Conservation (phyloP, 345 rosid genomes). For the Euphorbia pulcherrima region DNA sequence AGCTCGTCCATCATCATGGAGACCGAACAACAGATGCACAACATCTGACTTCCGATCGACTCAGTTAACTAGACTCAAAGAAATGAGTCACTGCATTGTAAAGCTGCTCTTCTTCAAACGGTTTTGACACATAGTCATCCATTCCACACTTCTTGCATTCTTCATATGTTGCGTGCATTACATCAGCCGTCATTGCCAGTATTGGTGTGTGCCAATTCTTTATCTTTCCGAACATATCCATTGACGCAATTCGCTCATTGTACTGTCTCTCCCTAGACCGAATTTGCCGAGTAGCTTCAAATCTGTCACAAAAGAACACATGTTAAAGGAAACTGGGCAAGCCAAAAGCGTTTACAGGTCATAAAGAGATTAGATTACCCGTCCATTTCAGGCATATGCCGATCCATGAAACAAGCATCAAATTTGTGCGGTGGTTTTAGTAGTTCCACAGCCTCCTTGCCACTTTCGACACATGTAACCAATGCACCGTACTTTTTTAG, state of each 20-base stretch:
- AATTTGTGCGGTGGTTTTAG: conserved; percentile 81
- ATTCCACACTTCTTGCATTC: conserved; percentile 74
- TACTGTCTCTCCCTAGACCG: conserved; percentile 49
- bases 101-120: conserved; percentile 78
- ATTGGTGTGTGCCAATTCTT: conserved; percentile 65
- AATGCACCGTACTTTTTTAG: conserved; percentile 73
- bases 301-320: conserved; percentile 39
- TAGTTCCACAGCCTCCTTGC: conserved; percentile 56
- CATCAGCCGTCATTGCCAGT: conserved; percentile 95
- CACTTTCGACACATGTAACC: conserved; percentile 80
- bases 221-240: conserved; percentile 37
- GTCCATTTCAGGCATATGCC: conserved; percentile 96
- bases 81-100: conserved; percentile 68
- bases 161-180: conserved; percentile 72
- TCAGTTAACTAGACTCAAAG: conserved; percentile 45
- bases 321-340: background rate
- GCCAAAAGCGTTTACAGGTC: conserved; percentile 1
- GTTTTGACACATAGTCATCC: conserved; percentile 83
- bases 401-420: conserved; percentile 94
- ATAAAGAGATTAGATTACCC: conserved; percentile 62
- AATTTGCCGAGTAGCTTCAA: conserved; percentile 75
- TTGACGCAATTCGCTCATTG: conserved; percentile 48
- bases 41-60: conserved; percentile 13
- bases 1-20: conserved; percentile 22
- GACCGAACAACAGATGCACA: conserved; percentile 17